Percentiles rank a stretch among this genome's conserved stretches.
Evolutionary conservation across 768 basidiomycete species (phyloP).

Genomic region (Collybia nuda): DNA sequence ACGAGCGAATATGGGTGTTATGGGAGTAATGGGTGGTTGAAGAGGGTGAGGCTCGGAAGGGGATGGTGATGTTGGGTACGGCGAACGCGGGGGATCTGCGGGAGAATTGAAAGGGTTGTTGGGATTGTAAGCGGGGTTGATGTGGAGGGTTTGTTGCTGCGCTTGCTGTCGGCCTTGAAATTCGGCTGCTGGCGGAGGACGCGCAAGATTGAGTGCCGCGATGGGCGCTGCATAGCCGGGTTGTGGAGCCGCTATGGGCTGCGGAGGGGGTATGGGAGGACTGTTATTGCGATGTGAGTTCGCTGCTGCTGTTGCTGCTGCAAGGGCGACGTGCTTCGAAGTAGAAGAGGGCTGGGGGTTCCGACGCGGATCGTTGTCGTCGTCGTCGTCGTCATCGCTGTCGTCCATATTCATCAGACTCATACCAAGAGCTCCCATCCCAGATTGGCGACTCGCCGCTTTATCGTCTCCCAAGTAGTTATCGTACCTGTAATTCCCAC

Average conservation of each 20-base stretch:
- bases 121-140: slow-evolving; percentile 16
- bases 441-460: slow-evolving; percentile 45
- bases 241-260: slow-evolving; percentile 63
- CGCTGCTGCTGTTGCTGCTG: slow-evolving; percentile 29
- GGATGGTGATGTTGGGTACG: slow-evolving; percentile 25
- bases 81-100: slow-evolving; percentile 7
- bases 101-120: slow-evolving; percentile 10
- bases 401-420: slow-evolving; percentile 47
- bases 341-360: slow-evolving; percentile 14
- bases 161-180: slow-evolving; percentile 29
- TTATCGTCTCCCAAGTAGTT: slow-evolving; percentile 46
- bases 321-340: slow-evolving; percentile 37
- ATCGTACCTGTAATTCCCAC: slow-evolving; percentile 51
- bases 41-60: slow-evolving; percentile 66
- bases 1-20: slow-evolving; percentile 74
- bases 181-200: slow-evolving; percentile 40
- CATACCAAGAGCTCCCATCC: slow-evolving; percentile 52
- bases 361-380: slow-evolving; percentile 17
- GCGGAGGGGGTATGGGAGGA: slow-evolving; percentile 24
- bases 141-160: slow-evolving; percentile 13
- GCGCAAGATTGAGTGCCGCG: slow-evolving; percentile 59
- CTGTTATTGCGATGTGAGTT: slow-evolving; percentile 6
- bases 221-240: slow-evolving; percentile 77
- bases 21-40: slow-evolving; percentile 75
- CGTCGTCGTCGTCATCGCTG: slow-evolving; percentile 42